A percentile compares a stretch with the other conserved stretches of the same genome.
Conservation (phyloP, 1,284 basidiomycete genomes). For the Butyriboletus appendiculatus region DNA sequence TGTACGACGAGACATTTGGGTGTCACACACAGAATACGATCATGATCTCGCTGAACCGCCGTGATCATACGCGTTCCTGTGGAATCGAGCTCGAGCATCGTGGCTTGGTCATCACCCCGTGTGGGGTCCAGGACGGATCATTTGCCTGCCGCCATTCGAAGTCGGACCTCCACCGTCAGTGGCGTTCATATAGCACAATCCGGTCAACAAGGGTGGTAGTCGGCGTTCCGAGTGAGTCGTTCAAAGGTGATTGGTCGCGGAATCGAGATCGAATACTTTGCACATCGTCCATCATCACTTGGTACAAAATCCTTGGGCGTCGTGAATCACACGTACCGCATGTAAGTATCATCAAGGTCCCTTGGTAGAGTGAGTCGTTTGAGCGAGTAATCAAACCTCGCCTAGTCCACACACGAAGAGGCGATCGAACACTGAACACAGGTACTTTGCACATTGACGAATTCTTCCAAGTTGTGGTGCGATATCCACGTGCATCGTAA, state of each 20-base stretch:
- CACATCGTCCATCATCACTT: neutral
- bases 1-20: neutral
- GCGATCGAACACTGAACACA: neutral
- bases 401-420: neutral
- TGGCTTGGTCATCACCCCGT: neutral
- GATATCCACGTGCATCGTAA: neutral
- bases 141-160: neutral
- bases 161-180: neutral
- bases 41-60: neutral
- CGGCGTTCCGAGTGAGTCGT: neutral
- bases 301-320: neutral
- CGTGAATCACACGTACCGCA: neutral
- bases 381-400: neutral
- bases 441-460: neutral
- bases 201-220: slow-evolving; percentile 7
- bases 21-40: neutral
- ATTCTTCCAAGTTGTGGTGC: neutral
- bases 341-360: neutral
- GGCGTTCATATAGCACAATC: slow-evolving; percentile 8
- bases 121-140: neutral
- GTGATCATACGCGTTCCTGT: neutral
- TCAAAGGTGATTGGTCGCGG: neutral
- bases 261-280: neutral
- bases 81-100: neutral
- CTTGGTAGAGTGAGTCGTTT: neutral